Evolutionary conservation across 2,329 filamentous ascomycete species (phyloP).

Genomic region (Dothiorella sarmentorum): DNA sequence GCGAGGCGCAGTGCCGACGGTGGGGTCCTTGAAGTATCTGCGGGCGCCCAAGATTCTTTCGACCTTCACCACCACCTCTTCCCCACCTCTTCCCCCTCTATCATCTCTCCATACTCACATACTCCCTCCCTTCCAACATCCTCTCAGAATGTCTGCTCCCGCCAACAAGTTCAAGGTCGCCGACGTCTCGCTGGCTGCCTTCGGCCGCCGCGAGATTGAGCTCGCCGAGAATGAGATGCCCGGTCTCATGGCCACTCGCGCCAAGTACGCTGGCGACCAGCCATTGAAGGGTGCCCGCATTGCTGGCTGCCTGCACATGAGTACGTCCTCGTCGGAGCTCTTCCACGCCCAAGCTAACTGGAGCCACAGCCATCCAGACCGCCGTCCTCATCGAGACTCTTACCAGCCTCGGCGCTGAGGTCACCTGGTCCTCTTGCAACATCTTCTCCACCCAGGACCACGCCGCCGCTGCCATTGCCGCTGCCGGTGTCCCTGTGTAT

Average conservation of each 20-base stretch:
- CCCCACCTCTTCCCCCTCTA: not conserved
- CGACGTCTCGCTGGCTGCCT: constrained; percentile 93
- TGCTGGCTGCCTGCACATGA: constrained; percentile 98
- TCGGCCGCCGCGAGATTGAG: constrained; percentile 98
- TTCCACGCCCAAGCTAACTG: constrained; percentile 22
- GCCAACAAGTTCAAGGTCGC: constrained; percentile 97
- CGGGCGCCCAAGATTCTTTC: constrained; percentile 14
- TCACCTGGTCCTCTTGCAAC: constrained; percentile 99
- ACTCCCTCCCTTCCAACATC: constrained; percentile 15
- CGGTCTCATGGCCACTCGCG: constrained; percentile 91
- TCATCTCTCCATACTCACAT: constrained; percentile 22
- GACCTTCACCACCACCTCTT: constrained; percentile 9
- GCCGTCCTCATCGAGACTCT: constrained; percentile 99
- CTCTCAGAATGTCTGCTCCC: constrained; percentile 62
- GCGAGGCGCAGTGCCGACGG: constrained; percentile 4
- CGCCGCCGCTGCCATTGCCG: constrained; percentile 95
- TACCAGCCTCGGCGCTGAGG: constrained; percentile 88
- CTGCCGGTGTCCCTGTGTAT: constrained; percentile 80
- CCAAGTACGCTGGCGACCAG: constrained; percentile 89
- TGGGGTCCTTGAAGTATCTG: constrained; percentile 17
- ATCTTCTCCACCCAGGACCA: constrained; percentile 99
- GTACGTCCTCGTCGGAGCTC: constrained; percentile 43
- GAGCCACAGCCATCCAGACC: constrained; percentile 77
- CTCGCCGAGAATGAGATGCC: constrained; percentile 91
- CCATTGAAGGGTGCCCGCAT: constrained; percentile 92